Evolutionary conservation across 495 filamentous ascomycete species (phyloP), one percentile per base, ranked within the genome.

Genomic region (Hypoxylon intermedium): DNA sequence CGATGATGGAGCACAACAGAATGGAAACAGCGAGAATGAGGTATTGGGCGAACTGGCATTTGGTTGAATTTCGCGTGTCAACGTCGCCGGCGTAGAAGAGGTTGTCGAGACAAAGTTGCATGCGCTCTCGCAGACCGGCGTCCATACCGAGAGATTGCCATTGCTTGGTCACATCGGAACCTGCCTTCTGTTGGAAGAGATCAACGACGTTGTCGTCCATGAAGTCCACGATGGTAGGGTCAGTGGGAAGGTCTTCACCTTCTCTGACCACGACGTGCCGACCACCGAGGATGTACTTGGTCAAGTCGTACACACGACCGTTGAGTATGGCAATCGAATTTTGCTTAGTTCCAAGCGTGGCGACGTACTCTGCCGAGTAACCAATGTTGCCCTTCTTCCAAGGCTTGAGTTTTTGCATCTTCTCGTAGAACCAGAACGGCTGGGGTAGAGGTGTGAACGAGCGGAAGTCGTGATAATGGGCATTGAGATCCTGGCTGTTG

Each of bases 1-100:
- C 79, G 63, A 99, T 92, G 59, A 99, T 87, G 34, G 79, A 72
- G 66, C 85, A 86, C 28, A 99, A 80, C 59, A 98, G 63, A 68
- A 90, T 83, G 2, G 93, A 92, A 45, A 98, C 87, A n/a, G 89
- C 88, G 28, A 99, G 87, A 37, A 98, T 82, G 54, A 99, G 85
- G 69, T 97, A 99, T 41, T 88, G 87, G 37, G 94, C 86, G 67
- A 99, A 97, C 62, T 86, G 80, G 77, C 94, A 99, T 58, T 85
- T 82, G 18, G 85, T 72, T 2, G 93, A 97, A 70, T 93, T 92
- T 75, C 94, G 83, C 15, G 94, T 98, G 71, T 99, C 94, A 16
- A 95, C 80, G 58, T 92, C 88, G 34, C 93, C 94, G 38, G 97
- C 85, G 67, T 94, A 96, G 81, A 99, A 99, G 23, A 99, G 83